Evolutionary conservation across 2,329 filamentous ascomycete species (phyloP), one percentile per base, ranked within the genome.

Genomic region (Fusarium aywerte): DNA sequence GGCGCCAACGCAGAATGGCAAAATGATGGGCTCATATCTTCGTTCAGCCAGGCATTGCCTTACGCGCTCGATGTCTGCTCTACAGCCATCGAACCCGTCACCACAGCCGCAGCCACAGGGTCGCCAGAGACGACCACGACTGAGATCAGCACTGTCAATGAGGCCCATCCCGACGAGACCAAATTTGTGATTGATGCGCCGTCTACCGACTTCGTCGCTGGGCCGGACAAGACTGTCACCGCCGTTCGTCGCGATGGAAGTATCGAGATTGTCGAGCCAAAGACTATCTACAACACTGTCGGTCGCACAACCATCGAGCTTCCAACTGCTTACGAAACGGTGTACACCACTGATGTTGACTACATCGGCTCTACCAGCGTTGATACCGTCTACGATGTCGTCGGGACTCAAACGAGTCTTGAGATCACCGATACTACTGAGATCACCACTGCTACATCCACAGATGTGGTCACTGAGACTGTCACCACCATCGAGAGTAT

Each of bases 41-140:
- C 54, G 8, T 52, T 65, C 33, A 27, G 2, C 29, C 27, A 6
- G 5, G 21, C 12, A 54, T 55, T 9, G 20, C 16, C 11, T 7
- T 50, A 62, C n/a, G 62, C 58, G 3, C 31, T 45, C 9, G 47
- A 32, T 5, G 43, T 65, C 10, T 65, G 62, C 12, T 50, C 52
- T 8, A 36, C 58, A 11, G 47, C 58, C 6, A 61, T 65, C 11
- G 58, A 65, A 36, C 39, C 58, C 3, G 58, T 59, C 42, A 59
- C 57, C 18, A 63, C 53, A 4, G 33, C 40, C 10, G n/a, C 38
- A 33, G 51, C 42, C 8, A 48, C 51, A 38, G n/a, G 29, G 4
- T 8, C 27, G 47, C n/a, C 29, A n/a, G 49, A 36, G 3, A 40
- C 31, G 12, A 63, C 48, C 4, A 18, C 31, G 20, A 53, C 48